phyloP scores from a whole-genome alignment of 106 monocot species.

The Allium cepa region DNA sequence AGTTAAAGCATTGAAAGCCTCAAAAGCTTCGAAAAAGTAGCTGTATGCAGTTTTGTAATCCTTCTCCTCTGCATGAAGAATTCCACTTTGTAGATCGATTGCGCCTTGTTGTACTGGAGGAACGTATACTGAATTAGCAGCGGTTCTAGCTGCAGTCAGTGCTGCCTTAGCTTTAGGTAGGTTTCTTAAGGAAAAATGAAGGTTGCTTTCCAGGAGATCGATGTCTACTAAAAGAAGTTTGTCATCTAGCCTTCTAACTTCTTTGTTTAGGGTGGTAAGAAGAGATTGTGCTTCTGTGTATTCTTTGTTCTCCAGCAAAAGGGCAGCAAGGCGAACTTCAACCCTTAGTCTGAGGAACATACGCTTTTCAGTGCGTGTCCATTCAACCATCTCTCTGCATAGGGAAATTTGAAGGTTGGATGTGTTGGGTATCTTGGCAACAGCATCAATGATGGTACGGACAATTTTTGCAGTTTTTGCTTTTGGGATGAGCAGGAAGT shows the following conservation, averaged over 20 bases:
- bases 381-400: constrained; percentile 84
- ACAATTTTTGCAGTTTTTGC: constrained; percentile 93
- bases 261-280: constrained; percentile 71
- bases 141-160: constrained; percentile 87
- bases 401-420: constrained; percentile 77
- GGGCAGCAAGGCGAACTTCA: constrained; percentile 77
- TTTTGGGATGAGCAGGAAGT: constrained; percentile 71
- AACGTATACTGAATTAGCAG: constrained; percentile 93
- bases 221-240: constrained; percentile 90
- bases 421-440: constrained; percentile 74
- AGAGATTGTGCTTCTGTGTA: constrained; percentile 75
- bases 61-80: constrained; percentile 93
- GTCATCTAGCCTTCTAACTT: constrained; percentile 89
- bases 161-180: constrained; percentile 93
- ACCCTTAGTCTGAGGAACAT: constrained; percentile 90
- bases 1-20: constrained; percentile 84
- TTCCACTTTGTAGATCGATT: constrained; percentile 89
- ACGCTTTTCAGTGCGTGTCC: constrained; percentile 82
- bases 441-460: constrained; percentile 68
- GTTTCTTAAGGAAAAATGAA: constrained; percentile 87
- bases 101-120: constrained; percentile 90
- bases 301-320: constrained; percentile 78
- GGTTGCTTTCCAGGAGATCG: constrained; percentile 88
- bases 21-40: constrained; percentile 97
- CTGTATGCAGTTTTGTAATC: constrained; percentile 97